A percentile compares a stretch with the other conserved stretches of the same genome.
phyloP scores from a whole-genome alignment of 148 eudicot genomes.

The Chenopodium quinoa region DNA sequence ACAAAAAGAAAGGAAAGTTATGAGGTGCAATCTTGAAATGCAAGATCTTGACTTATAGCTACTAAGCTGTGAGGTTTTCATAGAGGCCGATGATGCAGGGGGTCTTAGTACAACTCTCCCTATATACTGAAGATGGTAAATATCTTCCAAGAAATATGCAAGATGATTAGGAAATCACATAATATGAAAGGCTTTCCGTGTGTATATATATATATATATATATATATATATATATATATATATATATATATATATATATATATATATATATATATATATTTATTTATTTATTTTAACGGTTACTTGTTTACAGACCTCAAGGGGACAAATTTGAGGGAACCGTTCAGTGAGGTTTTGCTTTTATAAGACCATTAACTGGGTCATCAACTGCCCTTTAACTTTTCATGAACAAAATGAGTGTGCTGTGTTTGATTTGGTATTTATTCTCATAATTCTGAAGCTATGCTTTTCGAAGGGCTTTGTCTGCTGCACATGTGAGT shows the following conservation, averaged over 20 bases:
- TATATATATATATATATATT: no score
- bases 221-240: no score
- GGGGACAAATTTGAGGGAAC: background rate
- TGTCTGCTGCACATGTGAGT: background rate
- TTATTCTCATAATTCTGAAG: background rate
- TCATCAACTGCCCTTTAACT: background rate
- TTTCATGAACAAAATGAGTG: background rate
- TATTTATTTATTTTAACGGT: no score
- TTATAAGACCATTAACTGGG: background rate
- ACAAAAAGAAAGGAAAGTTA: background rate
- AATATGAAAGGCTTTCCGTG: background rate
- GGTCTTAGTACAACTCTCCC: background rate
- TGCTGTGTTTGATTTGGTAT: background rate
- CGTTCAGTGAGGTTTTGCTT: background rate
- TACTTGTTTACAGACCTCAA: background rate
- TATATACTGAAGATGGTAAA: background rate
- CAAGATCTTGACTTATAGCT: background rate
- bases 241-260: no score
- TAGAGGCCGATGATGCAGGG: background rate
- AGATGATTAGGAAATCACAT: background rate
- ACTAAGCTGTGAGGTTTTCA: background rate
- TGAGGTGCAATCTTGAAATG: background rate
- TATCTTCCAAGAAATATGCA: background rate
- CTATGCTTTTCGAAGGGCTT: background rate
- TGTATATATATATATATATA: no score